Conservation (phyloP, 2,329 filamentous ascomycete species). For the Neonectria faginata region DNA sequence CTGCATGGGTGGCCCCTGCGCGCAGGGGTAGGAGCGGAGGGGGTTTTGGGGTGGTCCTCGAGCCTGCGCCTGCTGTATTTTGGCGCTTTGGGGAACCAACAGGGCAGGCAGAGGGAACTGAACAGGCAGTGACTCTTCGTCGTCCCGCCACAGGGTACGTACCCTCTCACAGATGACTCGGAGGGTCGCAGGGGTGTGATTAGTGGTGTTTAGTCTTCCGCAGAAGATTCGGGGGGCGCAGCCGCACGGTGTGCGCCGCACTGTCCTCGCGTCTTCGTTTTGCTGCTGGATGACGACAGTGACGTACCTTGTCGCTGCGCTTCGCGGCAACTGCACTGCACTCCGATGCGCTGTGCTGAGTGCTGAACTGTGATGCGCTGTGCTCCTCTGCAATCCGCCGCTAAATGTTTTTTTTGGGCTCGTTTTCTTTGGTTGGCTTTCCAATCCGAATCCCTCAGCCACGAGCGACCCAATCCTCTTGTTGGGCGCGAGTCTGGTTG, state of each 20-base stretch:
- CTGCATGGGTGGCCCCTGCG: neutral
- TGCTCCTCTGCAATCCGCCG: constrained; percentile 19
- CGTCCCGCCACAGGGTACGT: constrained; percentile 4
- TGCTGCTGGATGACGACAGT: constrained; percentile 44
- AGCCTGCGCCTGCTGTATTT: constrained; percentile 24
- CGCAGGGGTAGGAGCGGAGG: constrained; percentile 27
- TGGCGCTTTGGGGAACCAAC: constrained; percentile 24
- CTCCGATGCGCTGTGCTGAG: constrained; percentile 38
- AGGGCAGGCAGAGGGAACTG: constrained; percentile 38
- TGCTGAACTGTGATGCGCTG: constrained; percentile 35
- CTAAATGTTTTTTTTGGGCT: constrained; percentile 25
- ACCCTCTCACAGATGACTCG: neutral
- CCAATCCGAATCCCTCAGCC: constrained; percentile 32
- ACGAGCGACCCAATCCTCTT: constrained; percentile 34
- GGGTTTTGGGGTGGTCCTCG: constrained; percentile 22
- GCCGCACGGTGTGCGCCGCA: constrained; percentile 41
- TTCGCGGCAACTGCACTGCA: constrained; percentile 27
- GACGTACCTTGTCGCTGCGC: constrained; percentile 38
- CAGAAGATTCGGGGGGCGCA: constrained; percentile 34
- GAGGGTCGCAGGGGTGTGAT: constrained; percentile 26
- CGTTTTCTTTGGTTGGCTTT: constrained; percentile 35
- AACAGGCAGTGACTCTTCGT: constrained; percentile 24
- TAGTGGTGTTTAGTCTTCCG: constrained; percentile 40
- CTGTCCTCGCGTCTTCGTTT: constrained; percentile 32
- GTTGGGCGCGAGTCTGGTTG: constrained; percentile 36